Percentiles rank a stretch among this genome's conserved stretches.
These are phyloP conservation scores for Ophiostoma perfectum DNA, from an alignment of 2,329 filamentous ascomycete species.

Conservation along the genomic window DNA sequence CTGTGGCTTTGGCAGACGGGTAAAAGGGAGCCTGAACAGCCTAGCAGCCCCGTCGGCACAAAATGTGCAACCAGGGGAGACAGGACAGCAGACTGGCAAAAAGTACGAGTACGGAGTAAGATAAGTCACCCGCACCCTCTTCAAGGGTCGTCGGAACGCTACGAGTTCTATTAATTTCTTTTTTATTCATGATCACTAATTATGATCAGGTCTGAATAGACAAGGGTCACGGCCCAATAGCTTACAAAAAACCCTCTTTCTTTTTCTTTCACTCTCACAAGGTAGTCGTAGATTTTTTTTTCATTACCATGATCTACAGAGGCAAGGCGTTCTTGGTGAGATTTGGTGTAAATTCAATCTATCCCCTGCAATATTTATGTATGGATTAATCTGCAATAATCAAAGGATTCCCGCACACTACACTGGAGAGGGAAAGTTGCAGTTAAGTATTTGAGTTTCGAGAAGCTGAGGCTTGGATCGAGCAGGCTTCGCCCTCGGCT, in stretches of 20 bases:
- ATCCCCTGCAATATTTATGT: not conserved
- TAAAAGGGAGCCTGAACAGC: not conserved
- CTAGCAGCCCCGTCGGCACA: too few species aligned
- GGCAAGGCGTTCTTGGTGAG: not conserved
- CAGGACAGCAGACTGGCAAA: too few species aligned
- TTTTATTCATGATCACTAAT: not conserved
- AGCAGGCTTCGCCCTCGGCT: not conserved
- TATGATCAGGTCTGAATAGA: not conserved
- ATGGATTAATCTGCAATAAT: not conserved
- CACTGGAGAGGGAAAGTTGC: not conserved
- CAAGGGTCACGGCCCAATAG: not conserved
- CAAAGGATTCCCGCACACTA: not conserved
- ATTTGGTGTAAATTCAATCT: not conserved
- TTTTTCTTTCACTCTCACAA: too few species aligned
- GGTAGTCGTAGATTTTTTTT: too few species aligned
- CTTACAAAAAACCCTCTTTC: too few species aligned
- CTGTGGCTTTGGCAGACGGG: not conserved
- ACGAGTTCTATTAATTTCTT: not conserved
- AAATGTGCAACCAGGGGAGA: too few species aligned
- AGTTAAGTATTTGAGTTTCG: not conserved
- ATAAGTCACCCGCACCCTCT: too few species aligned
- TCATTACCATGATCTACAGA: not conserved
- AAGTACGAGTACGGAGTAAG: not conserved
- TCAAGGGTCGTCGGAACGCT: too few species aligned
- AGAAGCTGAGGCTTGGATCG: not conserved